phyloP scores from a whole-genome alignment of 306 rosid genomes.

The Dicorynia guianensis region DNA sequence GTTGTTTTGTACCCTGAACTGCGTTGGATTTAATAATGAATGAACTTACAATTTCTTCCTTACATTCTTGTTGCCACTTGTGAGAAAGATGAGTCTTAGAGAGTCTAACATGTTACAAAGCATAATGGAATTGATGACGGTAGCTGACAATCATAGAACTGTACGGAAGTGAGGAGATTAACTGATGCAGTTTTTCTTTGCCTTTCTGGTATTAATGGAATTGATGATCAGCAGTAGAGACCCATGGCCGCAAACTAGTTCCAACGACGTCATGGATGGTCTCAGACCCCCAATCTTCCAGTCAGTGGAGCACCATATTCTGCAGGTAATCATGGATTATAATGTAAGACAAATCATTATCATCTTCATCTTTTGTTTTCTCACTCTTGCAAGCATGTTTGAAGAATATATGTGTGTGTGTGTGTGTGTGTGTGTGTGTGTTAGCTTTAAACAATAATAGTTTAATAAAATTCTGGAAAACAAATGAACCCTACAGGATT shows the following conservation, averaged over 20 bases:
- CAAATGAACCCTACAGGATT: constrained; percentile 54
- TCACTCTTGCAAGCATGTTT: neutral
- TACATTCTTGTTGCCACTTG: too few species aligned
- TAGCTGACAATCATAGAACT: neutral
- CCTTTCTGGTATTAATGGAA: constrained; percentile 17
- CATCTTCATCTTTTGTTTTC: neutral
- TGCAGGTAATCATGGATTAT: constrained; percentile 52
- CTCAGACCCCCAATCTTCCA: constrained; percentile 54
- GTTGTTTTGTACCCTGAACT: too few species aligned
- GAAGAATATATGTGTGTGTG: neutral
- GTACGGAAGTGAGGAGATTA: neutral
- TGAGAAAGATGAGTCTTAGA: neutral
- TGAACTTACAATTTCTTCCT: too few species aligned
- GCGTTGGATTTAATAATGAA: too few species aligned
- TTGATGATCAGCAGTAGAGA: constrained; percentile 63
- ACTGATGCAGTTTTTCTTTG: constrained; percentile 12
- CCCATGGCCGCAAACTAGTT: constrained; percentile 60
- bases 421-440: too few species aligned
- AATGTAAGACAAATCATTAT: neutral
- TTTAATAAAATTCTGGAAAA: neutral
- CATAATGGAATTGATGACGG: neutral
- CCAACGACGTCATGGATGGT: constrained; percentile 57
- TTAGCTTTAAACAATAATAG: neutral
- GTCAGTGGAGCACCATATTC: constrained; percentile 61
- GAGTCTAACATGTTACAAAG: neutral